Base-by-base conservation (phyloP, 1,284 basidiomycete genomes). In the Cystobasidiaceae sp. region DNA sequence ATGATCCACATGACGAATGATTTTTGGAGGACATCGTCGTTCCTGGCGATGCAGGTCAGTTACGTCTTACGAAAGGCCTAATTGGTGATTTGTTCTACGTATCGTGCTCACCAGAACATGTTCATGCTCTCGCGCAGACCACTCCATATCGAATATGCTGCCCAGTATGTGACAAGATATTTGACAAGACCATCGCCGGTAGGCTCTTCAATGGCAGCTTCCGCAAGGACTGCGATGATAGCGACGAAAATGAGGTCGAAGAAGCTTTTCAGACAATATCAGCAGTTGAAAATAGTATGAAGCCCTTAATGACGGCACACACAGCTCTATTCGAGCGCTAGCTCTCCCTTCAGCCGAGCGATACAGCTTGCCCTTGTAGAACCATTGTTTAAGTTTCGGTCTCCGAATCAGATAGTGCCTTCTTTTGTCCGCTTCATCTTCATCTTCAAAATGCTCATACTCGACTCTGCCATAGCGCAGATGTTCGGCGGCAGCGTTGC, bases 11-110 rank as follows among this genome's bases (percentile, higher is more conserved):
- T 48, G 13, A 60, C 48, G 28, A 49, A 60, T 4, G 57, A 27
- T 34, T 51, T 48, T 44, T 60, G 57, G 32, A 60, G 45, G 8
- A 60, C 57, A 51, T 60, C 57, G 21, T 60, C 57, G 19, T 60
- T 60, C 57, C n/a, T n/a, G n/a, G n/a, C n/a, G n/a, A n/a, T n/a
- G n/a, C n/a, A n/a, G n/a, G n/a, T n/a, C n/a, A n/a, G n/a, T n/a
- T n/a, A n/a, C n/a, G n/a, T n/a, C n/a, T n/a, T n/a, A n/a, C n/a
- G n/a, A n/a, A n/a, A n/a, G n/a, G n/a, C n/a, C n/a, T n/a, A n/a
- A n/a, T n/a, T n/a, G n/a, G n/a, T n/a, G n/a, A n/a, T n/a, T n/a
- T n/a, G n/a, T n/a, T n/a, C n/a, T n/a, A n/a, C n/a, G n/a, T n/a
- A n/a, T n/a, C n/a, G n/a, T n/a, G n/a, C n/a, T n/a, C n/a, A n/a